These are phyloP conservation scores for Globisporangium sylvaticum DNA, from an alignment of 352 stramenopile species.

Conservation along the genomic window DNA sequence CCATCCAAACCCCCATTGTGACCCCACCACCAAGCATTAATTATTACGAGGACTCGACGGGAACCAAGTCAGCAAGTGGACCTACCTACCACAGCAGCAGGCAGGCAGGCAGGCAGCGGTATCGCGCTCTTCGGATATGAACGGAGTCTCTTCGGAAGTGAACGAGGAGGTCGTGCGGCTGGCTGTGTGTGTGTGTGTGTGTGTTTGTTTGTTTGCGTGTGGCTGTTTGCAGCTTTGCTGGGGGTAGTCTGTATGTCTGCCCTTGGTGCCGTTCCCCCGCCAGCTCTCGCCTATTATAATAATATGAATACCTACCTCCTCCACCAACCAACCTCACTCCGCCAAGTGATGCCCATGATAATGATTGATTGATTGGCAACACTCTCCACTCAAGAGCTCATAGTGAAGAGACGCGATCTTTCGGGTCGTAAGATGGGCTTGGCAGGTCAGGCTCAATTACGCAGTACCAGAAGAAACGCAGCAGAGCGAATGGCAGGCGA, in stretches of 20 bases:
- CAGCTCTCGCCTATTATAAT: conserved; percentile 9
- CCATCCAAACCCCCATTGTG: background rate
- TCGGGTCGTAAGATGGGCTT: background rate
- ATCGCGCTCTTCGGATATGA: background rate
- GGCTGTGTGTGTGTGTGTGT: background rate
- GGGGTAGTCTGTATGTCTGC: background rate
- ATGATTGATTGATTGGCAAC: background rate
- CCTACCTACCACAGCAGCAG: background rate
- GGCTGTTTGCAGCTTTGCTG: background rate
- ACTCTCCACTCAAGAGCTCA: too few species aligned
- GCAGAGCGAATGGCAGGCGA: background rate
- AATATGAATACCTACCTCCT: conserved; percentile 1
- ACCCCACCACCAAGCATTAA: conserved; percentile 9
- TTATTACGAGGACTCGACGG: conserved; percentile 13
- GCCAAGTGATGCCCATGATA: background rate
- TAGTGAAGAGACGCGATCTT: background rate
- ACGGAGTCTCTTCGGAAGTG: background rate
- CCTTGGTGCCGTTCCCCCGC: background rate
- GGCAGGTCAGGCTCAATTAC: background rate
- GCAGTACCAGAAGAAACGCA: background rate
- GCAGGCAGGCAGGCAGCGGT: background rate
- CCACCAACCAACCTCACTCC: background rate
- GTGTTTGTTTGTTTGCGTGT: background rate
- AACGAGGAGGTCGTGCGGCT: background rate
- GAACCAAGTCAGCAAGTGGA: background rate